These are phyloP conservation scores for Microsporum audouinii DNA, from an alignment of 2,329 filamentous ascomycete genomes.

Conservation along the genomic window DNA sequence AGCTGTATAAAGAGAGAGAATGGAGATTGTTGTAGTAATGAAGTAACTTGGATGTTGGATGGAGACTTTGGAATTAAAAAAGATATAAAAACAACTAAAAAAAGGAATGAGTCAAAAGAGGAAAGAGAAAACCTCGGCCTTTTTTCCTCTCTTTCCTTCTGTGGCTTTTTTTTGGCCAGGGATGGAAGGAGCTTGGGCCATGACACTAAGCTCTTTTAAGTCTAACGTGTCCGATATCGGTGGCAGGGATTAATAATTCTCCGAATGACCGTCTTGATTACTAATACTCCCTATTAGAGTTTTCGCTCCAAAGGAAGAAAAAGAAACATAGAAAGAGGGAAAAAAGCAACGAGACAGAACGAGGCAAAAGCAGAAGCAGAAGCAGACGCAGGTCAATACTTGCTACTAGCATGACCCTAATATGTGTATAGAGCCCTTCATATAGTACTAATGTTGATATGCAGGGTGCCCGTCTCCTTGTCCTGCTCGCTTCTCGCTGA, in stretches of 20 bases:
- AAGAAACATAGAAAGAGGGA: no score
- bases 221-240: background rate
- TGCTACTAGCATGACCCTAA: no score
- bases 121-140: background rate
- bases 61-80: background rate
- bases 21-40: background rate
- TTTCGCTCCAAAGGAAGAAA: no score
- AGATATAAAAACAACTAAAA: slow-evolving; percentile 13
- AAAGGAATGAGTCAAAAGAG: slow-evolving; percentile 7
- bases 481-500: no score
- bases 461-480: no score
- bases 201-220: background rate
- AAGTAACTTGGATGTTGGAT: background rate
- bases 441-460: no score
- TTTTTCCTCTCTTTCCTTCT: background rate
- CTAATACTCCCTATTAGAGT: no score
- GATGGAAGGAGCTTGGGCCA: background rate
- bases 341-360: no score
- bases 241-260: background rate
- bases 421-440: no score
- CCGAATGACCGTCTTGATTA: background rate
- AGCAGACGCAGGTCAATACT: no score
- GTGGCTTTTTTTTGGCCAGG: background rate
- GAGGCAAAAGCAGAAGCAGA: no score
- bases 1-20: slow-evolving; percentile 7